These are phyloP conservation scores for Exophiala lecanii-corni DNA, from an alignment of 2,329 filamentous ascomycete species.

Conservation along the genomic window DNA sequence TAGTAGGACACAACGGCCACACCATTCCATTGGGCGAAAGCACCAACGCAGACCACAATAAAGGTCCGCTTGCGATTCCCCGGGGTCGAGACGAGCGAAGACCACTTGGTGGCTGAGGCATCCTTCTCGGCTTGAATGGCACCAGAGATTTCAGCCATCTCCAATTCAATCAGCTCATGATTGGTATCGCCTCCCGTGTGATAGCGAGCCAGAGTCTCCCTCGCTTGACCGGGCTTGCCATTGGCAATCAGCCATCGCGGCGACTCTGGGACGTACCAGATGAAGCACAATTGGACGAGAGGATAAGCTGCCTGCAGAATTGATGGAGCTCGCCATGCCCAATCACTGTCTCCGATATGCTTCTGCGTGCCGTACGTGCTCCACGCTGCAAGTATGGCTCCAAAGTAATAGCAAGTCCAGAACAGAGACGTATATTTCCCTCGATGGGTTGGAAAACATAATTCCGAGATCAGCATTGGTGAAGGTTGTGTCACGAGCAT, in stretches of 20 bases:
- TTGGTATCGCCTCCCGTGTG: constrained; percentile 25
- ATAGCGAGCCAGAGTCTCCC: constrained; percentile 23
- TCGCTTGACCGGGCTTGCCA: constrained; percentile 25
- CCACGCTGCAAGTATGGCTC: constrained; percentile 46
- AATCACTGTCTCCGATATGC: constrained; percentile 44
- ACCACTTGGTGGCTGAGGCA: constrained; percentile 42
- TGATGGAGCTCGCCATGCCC: constrained; percentile 50
- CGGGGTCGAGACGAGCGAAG: constrained; percentile 57
- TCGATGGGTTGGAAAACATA: constrained; percentile 46
- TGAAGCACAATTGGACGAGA: constrained; percentile 27
- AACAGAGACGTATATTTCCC: constrained; percentile 47
- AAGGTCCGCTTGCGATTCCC: constrained; percentile 51
- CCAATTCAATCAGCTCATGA: constrained; percentile 45
- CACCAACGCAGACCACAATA: constrained; percentile 49
- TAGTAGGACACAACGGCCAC: constrained; percentile 43
- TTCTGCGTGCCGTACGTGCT: constrained; percentile 41
- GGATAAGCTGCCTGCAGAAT: constrained; percentile 37
- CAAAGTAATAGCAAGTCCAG: constrained; percentile 51
- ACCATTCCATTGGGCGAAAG: constrained; percentile 56
- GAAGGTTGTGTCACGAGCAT: constrained; percentile 38
- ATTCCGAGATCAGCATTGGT: constrained; percentile 39
- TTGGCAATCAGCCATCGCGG: constrained; percentile 22
- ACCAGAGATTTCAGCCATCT: constrained; percentile 62
- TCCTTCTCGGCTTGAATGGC: constrained; percentile 56
- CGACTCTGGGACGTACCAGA: constrained; percentile 25